Conservation (phyloP, 2,329 filamentous ascomycete species). For the Rhinocladiella similis region DNA sequence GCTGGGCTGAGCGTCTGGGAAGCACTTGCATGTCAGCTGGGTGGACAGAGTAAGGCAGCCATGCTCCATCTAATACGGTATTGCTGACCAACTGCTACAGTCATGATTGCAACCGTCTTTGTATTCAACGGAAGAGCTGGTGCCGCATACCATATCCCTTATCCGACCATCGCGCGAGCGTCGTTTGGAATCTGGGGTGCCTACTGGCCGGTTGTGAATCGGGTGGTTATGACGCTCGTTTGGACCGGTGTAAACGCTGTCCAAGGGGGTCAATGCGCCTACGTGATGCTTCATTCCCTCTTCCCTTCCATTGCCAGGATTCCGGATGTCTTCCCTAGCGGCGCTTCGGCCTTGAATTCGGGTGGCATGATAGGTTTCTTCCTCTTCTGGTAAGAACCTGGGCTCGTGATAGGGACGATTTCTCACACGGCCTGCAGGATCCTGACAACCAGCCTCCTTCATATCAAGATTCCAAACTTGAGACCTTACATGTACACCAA, state of each 20-base stretch:
- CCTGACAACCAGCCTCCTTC: constrained; percentile 41
- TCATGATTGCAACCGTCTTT: not conserved
- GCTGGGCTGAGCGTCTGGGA: not conserved
- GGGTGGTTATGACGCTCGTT: constrained; percentile 48
- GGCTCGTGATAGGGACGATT: not conserved
- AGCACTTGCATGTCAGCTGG: not conserved
- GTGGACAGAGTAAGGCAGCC: not conserved
- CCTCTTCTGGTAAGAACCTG: constrained; percentile 36
- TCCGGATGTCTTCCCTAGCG: constrained; percentile 36
- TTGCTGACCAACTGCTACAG: not conserved
- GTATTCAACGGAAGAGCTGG: constrained; percentile 27
- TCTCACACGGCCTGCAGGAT: constrained; percentile 20
- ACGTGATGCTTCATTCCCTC: constrained; percentile 46
- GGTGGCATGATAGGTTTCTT: constrained; percentile 45
- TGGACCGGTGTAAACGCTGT: constrained; percentile 24
- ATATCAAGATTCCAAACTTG: constrained; percentile 43
- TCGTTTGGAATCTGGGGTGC: constrained; percentile 48
- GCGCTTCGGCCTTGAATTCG: constrained; percentile 41
- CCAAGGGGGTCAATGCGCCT: constrained; percentile 40
- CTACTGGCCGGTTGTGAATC: constrained; percentile 40
- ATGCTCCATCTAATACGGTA: not conserved
- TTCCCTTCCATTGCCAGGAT: constrained; percentile 43
- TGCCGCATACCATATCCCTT: constrained; percentile 46
- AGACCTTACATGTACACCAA: constrained; percentile 37
- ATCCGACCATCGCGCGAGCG: constrained; percentile 43